These are phyloP conservation scores for Pseudogymnoascus sp. DNA, from an alignment of 2,329 filamentous ascomycete genomes.

Conservation along the genomic window DNA sequence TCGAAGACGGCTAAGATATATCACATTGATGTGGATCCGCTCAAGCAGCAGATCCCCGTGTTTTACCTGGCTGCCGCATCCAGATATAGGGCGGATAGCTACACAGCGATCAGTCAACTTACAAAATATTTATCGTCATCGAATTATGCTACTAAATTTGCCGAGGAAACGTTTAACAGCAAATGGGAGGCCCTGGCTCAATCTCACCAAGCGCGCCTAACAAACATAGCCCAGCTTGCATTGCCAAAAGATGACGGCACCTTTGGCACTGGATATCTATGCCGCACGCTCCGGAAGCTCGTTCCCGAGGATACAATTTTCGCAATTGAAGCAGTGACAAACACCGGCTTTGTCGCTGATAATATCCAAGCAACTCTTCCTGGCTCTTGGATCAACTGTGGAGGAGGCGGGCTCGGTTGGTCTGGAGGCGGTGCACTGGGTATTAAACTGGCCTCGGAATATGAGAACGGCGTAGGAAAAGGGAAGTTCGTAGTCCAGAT, in stretches of 20 bases:
- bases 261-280: slow-evolving; percentile 47
- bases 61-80: slow-evolving; percentile 62
- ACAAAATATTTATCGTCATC: slow-evolving; percentile 50
- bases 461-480: slow-evolving; percentile 41
- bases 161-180: slow-evolving; percentile 29
- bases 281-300: slow-evolving; percentile 43
- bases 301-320: slow-evolving; percentile 63
- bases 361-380: slow-evolving; percentile 62
- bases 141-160: slow-evolving; percentile 35
- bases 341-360: slow-evolving; percentile 59
- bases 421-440: slow-evolving; percentile 69
- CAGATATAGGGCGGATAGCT: slow-evolving; percentile 60
- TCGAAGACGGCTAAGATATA: slow-evolving; percentile 46
- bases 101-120: slow-evolving; percentile 62
- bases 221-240: slow-evolving; percentile 48
- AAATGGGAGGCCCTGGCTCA: slow-evolving; percentile 50
- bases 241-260: slow-evolving; percentile 54
- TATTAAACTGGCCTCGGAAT: slow-evolving; percentile 61
- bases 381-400: slow-evolving; percentile 74
- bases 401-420: slow-evolving; percentile 75
- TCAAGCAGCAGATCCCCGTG: slow-evolving; percentile 66
- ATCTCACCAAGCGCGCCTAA: slow-evolving; percentile 51
- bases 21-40: slow-evolving; percentile 58
- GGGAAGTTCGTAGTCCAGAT: slow-evolving; percentile 57
- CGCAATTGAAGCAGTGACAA: slow-evolving; percentile 72